Conservation (phyloP, 306 rosid species). For the Pachyrhizus erosus region DNA sequence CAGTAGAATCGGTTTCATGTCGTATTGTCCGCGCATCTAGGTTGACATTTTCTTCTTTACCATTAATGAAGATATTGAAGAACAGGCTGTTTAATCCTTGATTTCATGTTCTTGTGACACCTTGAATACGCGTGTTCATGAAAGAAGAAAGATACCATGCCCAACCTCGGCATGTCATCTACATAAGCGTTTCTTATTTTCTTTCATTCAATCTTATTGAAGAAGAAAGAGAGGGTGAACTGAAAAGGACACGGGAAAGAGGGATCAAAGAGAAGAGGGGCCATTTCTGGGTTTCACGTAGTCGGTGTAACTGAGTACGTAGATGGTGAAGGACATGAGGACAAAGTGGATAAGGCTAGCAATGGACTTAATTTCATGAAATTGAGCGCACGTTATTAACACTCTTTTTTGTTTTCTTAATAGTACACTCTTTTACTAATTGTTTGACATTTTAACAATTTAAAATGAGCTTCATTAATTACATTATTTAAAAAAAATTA, state of each 20-base stretch:
- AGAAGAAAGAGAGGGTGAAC: not conserved
- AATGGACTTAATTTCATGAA: not conserved
- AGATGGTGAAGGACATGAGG: not conserved
- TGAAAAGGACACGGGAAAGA: not conserved
- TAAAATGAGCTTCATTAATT: not conserved
- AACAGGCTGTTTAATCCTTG: not conserved
- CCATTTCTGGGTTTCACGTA: not conserved
- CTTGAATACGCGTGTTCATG: constrained; percentile 19
- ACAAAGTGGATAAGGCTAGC: not conserved
- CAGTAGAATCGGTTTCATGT: not conserved
- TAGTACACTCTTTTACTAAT: not conserved
- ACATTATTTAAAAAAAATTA: not conserved
- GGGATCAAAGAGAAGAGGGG: not conserved
- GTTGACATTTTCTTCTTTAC: not conserved
- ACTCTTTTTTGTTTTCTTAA: not conserved
- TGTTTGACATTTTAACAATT: not conserved
- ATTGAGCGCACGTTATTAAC: no score
- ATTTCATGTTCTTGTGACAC: constrained; percentile 6
- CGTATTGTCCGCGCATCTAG: not conserved
- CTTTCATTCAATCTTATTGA: not conserved
- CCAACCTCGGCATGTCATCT: not conserved
- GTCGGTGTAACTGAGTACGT: not conserved
- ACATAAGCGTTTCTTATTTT: not conserved
- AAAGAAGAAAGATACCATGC: not conserved
- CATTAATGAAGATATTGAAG: not conserved